These are phyloP conservation scores for Diaporthe destruens DNA, from an alignment of 2,329 filamentous ascomycete genomes.

Conservation along the genomic window DNA sequence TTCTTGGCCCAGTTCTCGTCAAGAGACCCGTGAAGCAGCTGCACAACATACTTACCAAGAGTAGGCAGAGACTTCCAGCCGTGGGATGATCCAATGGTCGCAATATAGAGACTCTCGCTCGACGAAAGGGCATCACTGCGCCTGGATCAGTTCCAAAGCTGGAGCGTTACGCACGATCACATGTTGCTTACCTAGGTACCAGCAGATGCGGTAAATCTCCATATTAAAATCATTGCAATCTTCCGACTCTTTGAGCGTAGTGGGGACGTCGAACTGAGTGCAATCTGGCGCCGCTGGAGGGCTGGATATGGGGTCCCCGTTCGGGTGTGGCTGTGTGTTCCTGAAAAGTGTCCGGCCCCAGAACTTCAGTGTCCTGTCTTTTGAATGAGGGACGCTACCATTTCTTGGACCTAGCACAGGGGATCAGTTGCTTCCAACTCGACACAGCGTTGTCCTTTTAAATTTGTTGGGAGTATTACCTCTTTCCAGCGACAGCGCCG, in stretches of 20 bases:
- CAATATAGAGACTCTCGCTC: conserved; percentile 55
- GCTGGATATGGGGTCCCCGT: not conserved
- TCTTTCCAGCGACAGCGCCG: not conserved
- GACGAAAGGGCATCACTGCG: conserved; percentile 1
- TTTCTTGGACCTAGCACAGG: not conserved
- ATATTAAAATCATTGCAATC: not conserved
- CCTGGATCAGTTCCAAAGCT: not conserved
- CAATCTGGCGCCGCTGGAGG: not conserved
- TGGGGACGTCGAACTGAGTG: not conserved
- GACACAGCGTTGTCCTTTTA: not conserved
- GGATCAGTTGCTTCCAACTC: not conserved
- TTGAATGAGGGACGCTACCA: not conserved
- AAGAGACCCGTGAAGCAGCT: conserved; percentile 57
- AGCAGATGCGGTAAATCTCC: not conserved
- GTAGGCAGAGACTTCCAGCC: conserved; percentile 64
- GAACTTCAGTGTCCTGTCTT: conserved; percentile 10
- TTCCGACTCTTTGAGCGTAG: not conserved
- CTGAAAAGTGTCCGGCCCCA: not conserved
- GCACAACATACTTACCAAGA: conserved; percentile 61
- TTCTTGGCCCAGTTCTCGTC: conserved; percentile 54
- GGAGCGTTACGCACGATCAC: not conserved
- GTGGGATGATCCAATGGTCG: conserved; percentile 62
- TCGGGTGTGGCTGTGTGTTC: not conserved
- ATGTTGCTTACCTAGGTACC: not conserved
- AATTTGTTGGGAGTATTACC: not conserved